A percentile compares a stretch with the other conserved stretches of the same genome.
Conservation (phyloP, 495 filamentous ascomycete genomes). For the Xylaria intraflava region DNA sequence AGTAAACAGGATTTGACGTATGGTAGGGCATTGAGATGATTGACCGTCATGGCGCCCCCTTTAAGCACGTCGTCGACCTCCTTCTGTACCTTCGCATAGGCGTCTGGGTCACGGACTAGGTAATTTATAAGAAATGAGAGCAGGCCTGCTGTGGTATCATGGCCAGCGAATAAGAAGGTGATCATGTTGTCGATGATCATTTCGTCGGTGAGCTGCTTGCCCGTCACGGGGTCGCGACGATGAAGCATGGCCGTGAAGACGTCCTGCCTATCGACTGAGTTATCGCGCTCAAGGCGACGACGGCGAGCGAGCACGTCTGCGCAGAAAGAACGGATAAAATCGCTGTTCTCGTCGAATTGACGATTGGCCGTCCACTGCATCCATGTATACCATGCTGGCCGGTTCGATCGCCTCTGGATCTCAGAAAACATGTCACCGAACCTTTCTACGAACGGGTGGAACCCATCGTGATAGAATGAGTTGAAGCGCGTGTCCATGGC, state of each 20-base stretch:
- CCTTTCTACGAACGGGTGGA: conserved; percentile 54
- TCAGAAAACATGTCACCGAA: conserved; percentile 50
- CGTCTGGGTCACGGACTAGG: conserved; percentile 22
- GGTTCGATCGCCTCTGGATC: conserved; percentile 38
- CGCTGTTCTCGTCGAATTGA: conserved; percentile 46
- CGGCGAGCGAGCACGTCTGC: conserved; percentile 49
- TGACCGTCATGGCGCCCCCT: conserved; percentile 46
- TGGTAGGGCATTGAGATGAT: conserved; percentile 52
- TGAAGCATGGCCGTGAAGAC: conserved; percentile 59
- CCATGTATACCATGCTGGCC: conserved; percentile 41
- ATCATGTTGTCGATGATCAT: conserved; percentile 57
- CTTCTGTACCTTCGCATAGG: conserved; percentile 16
- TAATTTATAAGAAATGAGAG: conserved; percentile 31
- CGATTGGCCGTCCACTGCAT: conserved; percentile 41
- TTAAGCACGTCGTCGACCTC: conserved; percentile 47
- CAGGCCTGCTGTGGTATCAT: conserved; percentile 54
- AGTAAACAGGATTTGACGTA: conserved; percentile 50
- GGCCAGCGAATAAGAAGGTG: conserved; percentile 60
- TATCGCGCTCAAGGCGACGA: conserved; percentile 29
- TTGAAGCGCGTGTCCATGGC: conserved; percentile 66
- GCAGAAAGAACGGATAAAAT: conserved; percentile 43
- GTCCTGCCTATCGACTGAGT: conserved; percentile 46
- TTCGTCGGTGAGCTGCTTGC: conserved; percentile 47
- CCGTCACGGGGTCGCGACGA: conserved; percentile 53
- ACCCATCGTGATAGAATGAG: conserved; percentile 53